Conservation (phyloP, 257 asterid genomes). For the Jaltomata sinuosa region DNA sequence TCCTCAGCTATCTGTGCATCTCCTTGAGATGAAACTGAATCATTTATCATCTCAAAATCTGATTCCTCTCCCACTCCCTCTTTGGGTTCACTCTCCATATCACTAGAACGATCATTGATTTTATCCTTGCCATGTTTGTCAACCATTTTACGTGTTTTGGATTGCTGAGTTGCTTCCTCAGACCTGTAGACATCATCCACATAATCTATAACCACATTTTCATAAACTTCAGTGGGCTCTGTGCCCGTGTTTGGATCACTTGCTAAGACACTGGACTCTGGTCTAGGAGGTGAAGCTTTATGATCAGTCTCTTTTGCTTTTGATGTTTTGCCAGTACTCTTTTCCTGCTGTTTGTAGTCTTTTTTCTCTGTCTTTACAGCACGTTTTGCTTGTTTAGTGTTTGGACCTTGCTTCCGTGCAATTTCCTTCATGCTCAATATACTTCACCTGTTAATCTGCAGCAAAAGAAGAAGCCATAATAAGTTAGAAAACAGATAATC, state of each 20-base stretch:
- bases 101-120: conserved; percentile 31
- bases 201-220: conserved; percentile 40
- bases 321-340: conserved; percentile 32
- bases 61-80: conserved; percentile 51
- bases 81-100: conserved; percentile 39
- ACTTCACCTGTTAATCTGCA: conserved; percentile 23
- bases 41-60: conserved; percentile 55
- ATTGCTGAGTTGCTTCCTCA: conserved; percentile 27
- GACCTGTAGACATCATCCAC: conserved; percentile 41
- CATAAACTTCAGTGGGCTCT: conserved; percentile 44
- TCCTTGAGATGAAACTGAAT: conserved; percentile 66
- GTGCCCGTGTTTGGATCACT: conserved; percentile 36
- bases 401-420: conserved; percentile 50
- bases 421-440: conserved; percentile 59
- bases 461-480: background rate
- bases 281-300: conserved; percentile 32
- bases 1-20: conserved; percentile 50
- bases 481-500: background rate
- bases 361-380: conserved; percentile 44
- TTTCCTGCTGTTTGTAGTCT: conserved; percentile 43
- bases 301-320: conserved; percentile 41
- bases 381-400: conserved; percentile 33
- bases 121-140: conserved; percentile 30
- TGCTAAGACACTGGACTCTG: conserved; percentile 16
- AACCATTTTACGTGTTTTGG: conserved; percentile 20